These are phyloP conservation scores for Gyromitra esculenta DNA, from an alignment of 2,329 filamentous ascomycete genomes.

Conservation along the genomic window DNA sequence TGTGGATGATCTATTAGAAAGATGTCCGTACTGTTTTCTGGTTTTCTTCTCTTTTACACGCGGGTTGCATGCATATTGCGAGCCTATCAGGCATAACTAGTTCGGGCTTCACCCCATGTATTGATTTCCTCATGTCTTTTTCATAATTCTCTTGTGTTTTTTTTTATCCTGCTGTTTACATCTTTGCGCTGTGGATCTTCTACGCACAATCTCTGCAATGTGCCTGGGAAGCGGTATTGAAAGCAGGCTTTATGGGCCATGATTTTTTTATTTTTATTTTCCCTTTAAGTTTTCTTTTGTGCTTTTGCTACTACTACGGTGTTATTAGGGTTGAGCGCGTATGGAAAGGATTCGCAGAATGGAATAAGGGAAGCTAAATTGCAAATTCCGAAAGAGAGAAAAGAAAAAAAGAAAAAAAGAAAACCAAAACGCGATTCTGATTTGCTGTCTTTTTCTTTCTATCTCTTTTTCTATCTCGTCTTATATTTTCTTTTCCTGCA, in stretches of 20 bases:
- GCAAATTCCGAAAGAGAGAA: slow-evolving; percentile 35
- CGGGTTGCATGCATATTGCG: slow-evolving; percentile 34
- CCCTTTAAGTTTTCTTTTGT: slow-evolving; percentile 16
- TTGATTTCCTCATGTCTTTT: slow-evolving; percentile 17
- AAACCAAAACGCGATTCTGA: slow-evolving; percentile 6
- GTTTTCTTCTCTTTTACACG: slow-evolving; percentile 11
- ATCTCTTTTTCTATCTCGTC: neutral
- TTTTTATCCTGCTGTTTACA: slow-evolving; percentile 42
- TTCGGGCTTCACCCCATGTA: slow-evolving; percentile 43
- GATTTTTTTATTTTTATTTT: slow-evolving; percentile 46
- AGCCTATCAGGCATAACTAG: slow-evolving; percentile 35
- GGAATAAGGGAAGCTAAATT: slow-evolving; percentile 45
- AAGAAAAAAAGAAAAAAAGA: slow-evolving; percentile 20
- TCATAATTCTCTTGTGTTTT: slow-evolving; percentile 32
- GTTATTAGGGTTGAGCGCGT: slow-evolving; percentile 49
- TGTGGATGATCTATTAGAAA: slow-evolving; percentile 34
- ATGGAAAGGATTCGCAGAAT: slow-evolving; percentile 33
- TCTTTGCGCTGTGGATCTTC: slow-evolving; percentile 38
- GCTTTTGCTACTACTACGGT: slow-evolving; percentile 45
- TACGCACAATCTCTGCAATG: slow-evolving; percentile 36
- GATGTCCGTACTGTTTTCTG: neutral
- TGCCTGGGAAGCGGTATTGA: slow-evolving; percentile 43
- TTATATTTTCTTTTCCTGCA: neutral
- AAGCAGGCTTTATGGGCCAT: slow-evolving; percentile 50
- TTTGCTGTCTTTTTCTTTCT: slow-evolving; percentile 13